phyloP scores from a whole-genome alignment of 495 filamentous ascomycete genomes.

The Trichoderma virens region DNA sequence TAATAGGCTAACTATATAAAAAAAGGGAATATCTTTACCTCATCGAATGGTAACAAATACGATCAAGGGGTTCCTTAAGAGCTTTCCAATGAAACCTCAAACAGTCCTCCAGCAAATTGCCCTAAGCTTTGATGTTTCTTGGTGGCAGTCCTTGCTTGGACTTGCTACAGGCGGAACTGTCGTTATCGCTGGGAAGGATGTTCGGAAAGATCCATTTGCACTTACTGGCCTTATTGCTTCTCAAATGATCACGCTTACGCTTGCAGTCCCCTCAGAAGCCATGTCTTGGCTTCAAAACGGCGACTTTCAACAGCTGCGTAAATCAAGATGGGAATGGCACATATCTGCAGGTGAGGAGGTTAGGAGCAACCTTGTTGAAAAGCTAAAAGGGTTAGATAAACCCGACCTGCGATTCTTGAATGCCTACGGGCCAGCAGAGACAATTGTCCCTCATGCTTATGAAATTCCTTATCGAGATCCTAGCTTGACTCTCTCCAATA shows the following conservation, averaged over 20 bases:
- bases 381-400: constrained; percentile 10
- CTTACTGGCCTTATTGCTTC: constrained; percentile 13
- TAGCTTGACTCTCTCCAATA: neutral
- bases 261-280: constrained; percentile 22
- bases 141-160: constrained; percentile 14
- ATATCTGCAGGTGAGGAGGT: constrained; percentile 27
- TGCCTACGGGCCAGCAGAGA: neutral
- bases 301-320: constrained; percentile 20
- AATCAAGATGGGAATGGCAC: constrained; percentile 37
- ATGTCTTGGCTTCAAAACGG: constrained; percentile 20
- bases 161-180: constrained; percentile 12
- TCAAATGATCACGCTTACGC: constrained; percentile 17
- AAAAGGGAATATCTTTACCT: neutral
- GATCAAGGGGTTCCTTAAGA: neutral
- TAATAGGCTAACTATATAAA: neutral
- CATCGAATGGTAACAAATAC: neutral
- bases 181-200: constrained; percentile 14
- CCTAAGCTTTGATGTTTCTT: constrained; percentile 15
- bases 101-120: constrained; percentile 14
- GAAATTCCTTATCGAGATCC: neutral
- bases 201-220: constrained; percentile 14
- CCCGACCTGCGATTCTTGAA: neutral
- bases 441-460: neutral
- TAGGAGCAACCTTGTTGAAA: constrained; percentile 26
- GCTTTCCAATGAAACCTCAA: constrained; percentile 14